Evolutionary conservation across 768 basidiomycete genomes (phyloP), one percentile per base, ranked within the genome.

Genomic region (Rubroboletus satanas): DNA sequence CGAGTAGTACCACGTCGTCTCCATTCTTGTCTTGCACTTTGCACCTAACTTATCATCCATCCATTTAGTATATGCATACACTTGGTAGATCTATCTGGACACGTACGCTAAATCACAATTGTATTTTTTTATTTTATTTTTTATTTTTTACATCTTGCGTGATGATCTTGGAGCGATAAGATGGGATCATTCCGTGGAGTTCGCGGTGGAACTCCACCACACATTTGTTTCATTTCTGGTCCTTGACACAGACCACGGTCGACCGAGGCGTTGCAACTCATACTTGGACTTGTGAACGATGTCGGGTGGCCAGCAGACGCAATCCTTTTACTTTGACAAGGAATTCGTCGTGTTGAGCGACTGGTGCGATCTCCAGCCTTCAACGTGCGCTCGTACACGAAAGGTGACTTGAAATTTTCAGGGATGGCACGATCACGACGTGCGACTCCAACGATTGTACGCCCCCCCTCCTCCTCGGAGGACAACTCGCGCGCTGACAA

Each of bases 401-500:
- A 21, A 32, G 35, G 35, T 43, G 28, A 56, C 21, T 32, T 15
- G 33, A 31, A n/a, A 29, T 28, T 52, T 56, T 18, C 68, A 91
- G 90, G 90, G 90, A 93, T 74, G 90, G 90, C 63, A 98, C 94
- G 14, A 96, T 98, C 73, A 96, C 94, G 4, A 93, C 82, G 38
- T 83, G 81, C 65, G 94, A 98, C 68, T 93, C 90, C 7, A 98
- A 98, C 70, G 94, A 97, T 64, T 93, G 89, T 93, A 67, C 58
- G 84, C 10, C 9, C 35, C 1, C n/a, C 26, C 28, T 52, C 21
- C 4, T 31, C n/a, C n/a, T 58, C 33, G 31, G 32, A 46, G 12
- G 47, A 21, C 3, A 3, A 3, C 28, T 21, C 38, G 15, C 21
- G 12, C 23, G 41, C 53, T 55, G 42, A 61, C 41, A 45, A 31